Conservation (phyloP, 1,284 basidiomycete genomes). For the Mycena citricolor region DNA sequence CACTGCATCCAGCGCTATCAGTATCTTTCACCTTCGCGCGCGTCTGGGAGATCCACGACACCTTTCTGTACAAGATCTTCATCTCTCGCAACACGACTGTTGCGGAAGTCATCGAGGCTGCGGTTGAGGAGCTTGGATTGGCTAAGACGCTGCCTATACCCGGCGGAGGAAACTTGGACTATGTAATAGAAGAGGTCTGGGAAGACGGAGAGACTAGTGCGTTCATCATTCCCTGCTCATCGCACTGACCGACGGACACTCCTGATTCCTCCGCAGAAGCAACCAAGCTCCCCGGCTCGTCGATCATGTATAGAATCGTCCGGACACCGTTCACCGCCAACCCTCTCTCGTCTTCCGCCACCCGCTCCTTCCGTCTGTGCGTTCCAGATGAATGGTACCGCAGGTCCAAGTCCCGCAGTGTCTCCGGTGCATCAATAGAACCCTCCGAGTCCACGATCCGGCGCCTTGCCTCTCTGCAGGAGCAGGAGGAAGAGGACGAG, state of each 20-base stretch:
- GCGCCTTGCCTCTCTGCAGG: slow-evolving; percentile 50
- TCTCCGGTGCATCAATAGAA: slow-evolving; percentile 44
- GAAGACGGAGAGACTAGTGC: slow-evolving; percentile 50
- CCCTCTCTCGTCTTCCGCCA: slow-evolving; percentile 40
- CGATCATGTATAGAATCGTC: slow-evolving; percentile 40
- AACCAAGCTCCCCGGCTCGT: slow-evolving; percentile 40
- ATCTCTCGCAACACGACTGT: slow-evolving; percentile 56
- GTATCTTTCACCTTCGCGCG: slow-evolving; percentile 61
- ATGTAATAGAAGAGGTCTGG: slow-evolving; percentile 69
- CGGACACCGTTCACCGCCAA: slow-evolving; percentile 38
- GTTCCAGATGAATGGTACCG: slow-evolving; percentile 81
- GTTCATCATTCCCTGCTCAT: slow-evolving; percentile 25
- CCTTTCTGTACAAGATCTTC: slow-evolving; percentile 64
- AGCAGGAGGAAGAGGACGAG: slow-evolving; percentile 51
- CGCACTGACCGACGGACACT: slow-evolving; percentile 6
- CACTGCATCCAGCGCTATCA: slow-evolving; percentile 61
- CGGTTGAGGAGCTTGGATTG: slow-evolving; percentile 70
- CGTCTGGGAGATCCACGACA: slow-evolving; percentile 79
- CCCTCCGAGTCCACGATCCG: slow-evolving; percentile 54
- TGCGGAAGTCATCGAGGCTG: slow-evolving; percentile 49
- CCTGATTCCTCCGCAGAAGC: slow-evolving; percentile 34
- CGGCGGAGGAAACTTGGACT: slow-evolving; percentile 62
- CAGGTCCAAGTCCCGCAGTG: slow-evolving; percentile 55
- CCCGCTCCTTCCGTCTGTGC: slow-evolving; percentile 54
- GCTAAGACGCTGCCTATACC: slow-evolving; percentile 58